Base-by-base conservation (phyloP, 768 basidiomycete genomes). In the Grammothele lineata region DNA sequence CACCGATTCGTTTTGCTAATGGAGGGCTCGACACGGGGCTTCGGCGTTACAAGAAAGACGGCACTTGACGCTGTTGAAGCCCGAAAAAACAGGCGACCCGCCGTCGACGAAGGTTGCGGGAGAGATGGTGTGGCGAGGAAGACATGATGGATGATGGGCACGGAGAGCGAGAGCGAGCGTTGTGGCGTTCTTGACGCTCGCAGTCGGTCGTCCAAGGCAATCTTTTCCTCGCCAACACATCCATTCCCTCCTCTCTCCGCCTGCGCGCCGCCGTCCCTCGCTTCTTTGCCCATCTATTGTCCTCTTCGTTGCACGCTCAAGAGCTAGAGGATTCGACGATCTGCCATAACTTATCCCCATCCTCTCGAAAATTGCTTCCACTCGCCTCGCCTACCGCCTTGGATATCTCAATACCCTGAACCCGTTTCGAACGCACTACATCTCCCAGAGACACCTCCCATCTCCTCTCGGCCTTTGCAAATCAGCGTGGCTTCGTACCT, bases 321-420 rank as follows among this genome's bases (percentile, higher is more conserved):
- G 12, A 12, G 27, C 44, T 18, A n/a, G n/a, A n/a, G n/a, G n/a
- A n/a, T n/a, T n/a, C n/a, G n/a, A n/a, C n/a, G n/a, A n/a, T n/a
- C n/a, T n/a, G n/a, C 26, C 26, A 44, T 42, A 24, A 33, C 45
- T 52, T 12, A 42, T 25, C 26, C 30, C 36, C n/a, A n/a, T 41
- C 24, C 40, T 37, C 24, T 21, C 37, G 38, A 26, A 41, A 40
- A 14, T 18, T 44, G 25, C 36, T 42, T 40, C 46, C 37, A 41
- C 32, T 38, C 45, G 45, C 41, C 47, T 38, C 46, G 51, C 43
- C 40, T 42, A 53, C 42, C 46, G 51, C 43, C 40, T 42, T 44
- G 15, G n/a, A 26, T 33, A 30, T 14, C 27, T 14, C 27, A 30
- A 30, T 30, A 30, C 27, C 27, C 30, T 26, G 44, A 36, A 36